A percentile compares a stretch with the other conserved stretches of the same genome.
These are phyloP conservation scores for Calocybe cyanea DNA, from an alignment of 768 basidiomycete genomes.

Conservation along the genomic window DNA sequence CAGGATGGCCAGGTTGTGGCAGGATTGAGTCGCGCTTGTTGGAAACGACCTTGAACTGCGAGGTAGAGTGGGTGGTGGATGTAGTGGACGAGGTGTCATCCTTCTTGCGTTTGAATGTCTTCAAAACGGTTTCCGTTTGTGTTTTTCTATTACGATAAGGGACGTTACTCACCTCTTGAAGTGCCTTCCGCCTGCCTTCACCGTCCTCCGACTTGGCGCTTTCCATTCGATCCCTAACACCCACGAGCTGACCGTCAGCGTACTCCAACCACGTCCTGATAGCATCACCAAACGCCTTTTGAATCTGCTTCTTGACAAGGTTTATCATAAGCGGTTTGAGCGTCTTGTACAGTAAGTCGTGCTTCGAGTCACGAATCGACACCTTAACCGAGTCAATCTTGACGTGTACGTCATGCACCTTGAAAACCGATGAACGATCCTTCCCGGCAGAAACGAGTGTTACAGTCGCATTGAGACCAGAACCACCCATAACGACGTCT, in stretches of 20 bases:
- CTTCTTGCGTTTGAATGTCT: slow-evolving; percentile 63
- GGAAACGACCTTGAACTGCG: slow-evolving; percentile 77
- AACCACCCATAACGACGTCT: slow-evolving; percentile 80
- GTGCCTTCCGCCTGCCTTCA: slow-evolving; percentile 37
- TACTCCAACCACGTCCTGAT: slow-evolving; percentile 82
- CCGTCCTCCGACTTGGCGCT: slow-evolving; percentile 43
- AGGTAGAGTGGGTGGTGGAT: slow-evolving; percentile 14
- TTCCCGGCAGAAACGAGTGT: slow-evolving; percentile 57
- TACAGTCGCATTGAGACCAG: slow-evolving; percentile 70
- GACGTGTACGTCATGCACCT: slow-evolving; percentile 65
- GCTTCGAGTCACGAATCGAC: slow-evolving; percentile 87
- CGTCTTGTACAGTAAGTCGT: slow-evolving; percentile 85
- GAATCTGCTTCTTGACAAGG: slow-evolving; percentile 73
- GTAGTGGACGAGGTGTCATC: slow-evolving; percentile 26
- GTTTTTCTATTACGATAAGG: not conserved
- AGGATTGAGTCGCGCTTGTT: slow-evolving; percentile 70
- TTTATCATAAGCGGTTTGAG: slow-evolving; percentile 74
- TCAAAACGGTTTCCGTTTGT: slow-evolving; percentile 10
- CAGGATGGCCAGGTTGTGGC: slow-evolving; percentile 56
- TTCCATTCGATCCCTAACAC: slow-evolving; percentile 78
- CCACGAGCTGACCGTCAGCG: slow-evolving; percentile 83
- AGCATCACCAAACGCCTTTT: slow-evolving; percentile 54
- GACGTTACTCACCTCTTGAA: slow-evolving; percentile 50
- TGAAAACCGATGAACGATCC: slow-evolving; percentile 69
- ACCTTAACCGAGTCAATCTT: slow-evolving; percentile 89